Evolutionary conservation across 2,329 filamentous ascomycete genomes (phyloP).

Genomic region (Aureobasidium musti): DNA sequence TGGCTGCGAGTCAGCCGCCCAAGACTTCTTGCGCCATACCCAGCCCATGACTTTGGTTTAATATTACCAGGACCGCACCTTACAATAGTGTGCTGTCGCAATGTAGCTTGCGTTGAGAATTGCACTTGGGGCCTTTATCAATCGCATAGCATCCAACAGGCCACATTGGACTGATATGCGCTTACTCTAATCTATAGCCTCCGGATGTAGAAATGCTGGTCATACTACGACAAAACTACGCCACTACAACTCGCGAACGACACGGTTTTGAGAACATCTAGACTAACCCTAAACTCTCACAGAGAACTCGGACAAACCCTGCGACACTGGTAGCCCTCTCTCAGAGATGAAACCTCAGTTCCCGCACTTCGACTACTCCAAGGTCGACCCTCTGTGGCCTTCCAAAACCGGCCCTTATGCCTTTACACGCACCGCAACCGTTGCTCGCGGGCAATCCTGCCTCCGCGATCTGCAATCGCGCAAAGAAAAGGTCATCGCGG

Average conservation of each 20-base stretch:
- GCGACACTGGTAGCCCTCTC: conserved; percentile 61
- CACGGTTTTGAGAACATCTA: background rate
- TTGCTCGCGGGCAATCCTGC: conserved; percentile 57
- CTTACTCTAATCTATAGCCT: background rate
- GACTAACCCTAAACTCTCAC: background rate
- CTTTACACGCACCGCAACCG: conserved; percentile 55
- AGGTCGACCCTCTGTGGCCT: conserved; percentile 62
- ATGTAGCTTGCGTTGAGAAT: background rate
- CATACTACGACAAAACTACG: background rate
- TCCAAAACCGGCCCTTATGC: conserved; percentile 60
- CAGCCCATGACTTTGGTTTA: background rate
- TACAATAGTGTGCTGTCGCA: background rate
- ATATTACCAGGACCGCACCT: background rate
- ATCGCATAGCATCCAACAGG: too few relatives aligned
- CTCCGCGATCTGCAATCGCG: conserved; percentile 55
- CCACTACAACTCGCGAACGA: background rate
- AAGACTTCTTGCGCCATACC: background rate
- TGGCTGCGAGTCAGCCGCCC: background rate
- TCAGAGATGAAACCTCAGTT: conserved; percentile 52
- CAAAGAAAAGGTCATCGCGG: conserved; percentile 63
- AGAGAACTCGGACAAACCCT: conserved; percentile 55
- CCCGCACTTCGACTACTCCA: conserved; percentile 58
- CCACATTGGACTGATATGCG: background rate
- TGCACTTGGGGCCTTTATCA: too few relatives aligned
- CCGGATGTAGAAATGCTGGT: background rate